Conservation (phyloP, 257 asterid genomes). For the Salvia splendens region DNA sequence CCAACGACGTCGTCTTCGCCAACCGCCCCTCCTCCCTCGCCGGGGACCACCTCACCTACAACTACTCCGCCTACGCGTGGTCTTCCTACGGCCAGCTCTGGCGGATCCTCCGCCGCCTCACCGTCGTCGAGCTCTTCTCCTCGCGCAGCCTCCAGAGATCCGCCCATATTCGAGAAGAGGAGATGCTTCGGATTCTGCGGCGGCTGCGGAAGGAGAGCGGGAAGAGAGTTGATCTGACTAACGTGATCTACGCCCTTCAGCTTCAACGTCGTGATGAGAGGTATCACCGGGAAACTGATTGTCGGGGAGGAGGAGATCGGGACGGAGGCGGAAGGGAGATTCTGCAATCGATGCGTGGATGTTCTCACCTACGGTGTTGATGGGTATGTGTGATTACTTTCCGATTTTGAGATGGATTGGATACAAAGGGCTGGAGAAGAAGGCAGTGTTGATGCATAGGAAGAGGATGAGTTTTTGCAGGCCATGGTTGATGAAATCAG, state of each 20-base stretch:
- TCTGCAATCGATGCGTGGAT: slow-evolving; percentile 33
- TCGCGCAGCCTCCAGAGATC: slow-evolving; percentile 43
- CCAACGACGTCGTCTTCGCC: slow-evolving; percentile 51
- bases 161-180: slow-evolving; percentile 41
- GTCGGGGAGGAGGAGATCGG: slow-evolving; percentile 44
- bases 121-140: slow-evolving; percentile 46
- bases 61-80: slow-evolving; percentile 31
- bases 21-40: slow-evolving; percentile 48
- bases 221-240: slow-evolving; percentile 40
- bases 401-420: slow-evolving; percentile 65
- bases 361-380: slow-evolving; percentile 24
- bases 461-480: slow-evolving; percentile 48
- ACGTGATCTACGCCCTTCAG: slow-evolving; percentile 30
- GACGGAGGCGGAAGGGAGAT: slow-evolving; percentile 37
- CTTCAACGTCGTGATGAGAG: slow-evolving; percentile 44
- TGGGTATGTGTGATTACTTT: slow-evolving; percentile 52
- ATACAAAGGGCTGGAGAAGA: slow-evolving; percentile 50
- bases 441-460: slow-evolving; percentile 23
- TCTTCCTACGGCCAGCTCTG: slow-evolving; percentile 51
- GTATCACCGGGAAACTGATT: slow-evolving; percentile 37
- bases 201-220: background rate
- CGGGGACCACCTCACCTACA: slow-evolving; percentile 42
- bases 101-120: slow-evolving; percentile 47
- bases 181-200: slow-evolving; percentile 29
- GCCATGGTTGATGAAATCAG: slow-evolving; percentile 38